Evolutionary conservation across 495 filamentous ascomycete species (phyloP).

Genomic region (Xylona heveae): DNA sequence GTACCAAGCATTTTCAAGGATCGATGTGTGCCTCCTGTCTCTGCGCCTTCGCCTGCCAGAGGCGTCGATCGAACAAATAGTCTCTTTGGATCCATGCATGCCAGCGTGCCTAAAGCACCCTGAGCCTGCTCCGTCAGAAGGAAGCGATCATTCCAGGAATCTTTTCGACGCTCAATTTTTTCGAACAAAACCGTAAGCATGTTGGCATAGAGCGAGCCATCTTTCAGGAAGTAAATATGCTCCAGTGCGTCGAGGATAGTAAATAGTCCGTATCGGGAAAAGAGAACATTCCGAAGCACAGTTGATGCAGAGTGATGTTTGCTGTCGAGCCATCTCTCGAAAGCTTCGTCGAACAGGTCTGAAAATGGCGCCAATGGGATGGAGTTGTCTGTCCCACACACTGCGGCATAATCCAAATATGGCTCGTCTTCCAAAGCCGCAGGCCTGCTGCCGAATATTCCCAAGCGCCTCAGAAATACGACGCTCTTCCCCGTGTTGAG

Average conservation of each 20-base stretch:
- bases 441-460: conserved; percentile 15
- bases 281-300: conserved; percentile 41
- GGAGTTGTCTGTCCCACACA: conserved; percentile 19
- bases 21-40: conserved; percentile 9
- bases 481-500: conserved; percentile 78
- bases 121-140: conserved; percentile 61
- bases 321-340: conserved; percentile 48
- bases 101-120: conserved; percentile 32
- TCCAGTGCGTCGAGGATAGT: conserved; percentile 44
- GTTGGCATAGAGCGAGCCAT: conserved; percentile 37
- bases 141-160: conserved; percentile 64
- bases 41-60: conserved; percentile 6
- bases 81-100: conserved; percentile 31
- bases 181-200: conserved; percentile 57
- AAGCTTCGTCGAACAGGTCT: conserved; percentile 44
- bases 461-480: conserved; percentile 51
- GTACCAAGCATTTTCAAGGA: conserved; percentile 17
- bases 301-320: conserved; percentile 46
- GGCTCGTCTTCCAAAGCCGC: conserved; percentile 13
- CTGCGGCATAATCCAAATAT: conserved; percentile 29
- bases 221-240: conserved; percentile 47
- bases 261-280: conserved; percentile 45
- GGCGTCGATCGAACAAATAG: conserved; percentile 29
- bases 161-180: conserved; percentile 42
- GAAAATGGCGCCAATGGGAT: conserved; percentile 45